These are phyloP conservation scores for Rhynchosporium graminicola DNA, from an alignment of 2,329 filamentous ascomycete species.

Conservation along the genomic window DNA sequence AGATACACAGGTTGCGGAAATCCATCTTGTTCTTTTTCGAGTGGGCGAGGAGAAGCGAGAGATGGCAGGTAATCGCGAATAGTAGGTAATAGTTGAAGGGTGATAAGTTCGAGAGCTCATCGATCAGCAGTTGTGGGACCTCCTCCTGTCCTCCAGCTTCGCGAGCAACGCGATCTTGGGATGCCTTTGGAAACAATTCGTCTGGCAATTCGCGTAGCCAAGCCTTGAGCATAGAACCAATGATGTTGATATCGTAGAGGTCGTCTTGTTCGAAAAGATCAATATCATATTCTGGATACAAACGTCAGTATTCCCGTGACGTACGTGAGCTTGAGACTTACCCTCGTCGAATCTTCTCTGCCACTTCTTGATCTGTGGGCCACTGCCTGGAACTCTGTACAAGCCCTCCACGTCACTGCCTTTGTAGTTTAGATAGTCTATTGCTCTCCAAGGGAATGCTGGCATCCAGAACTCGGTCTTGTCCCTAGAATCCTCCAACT, in stretches of 20 bases:
- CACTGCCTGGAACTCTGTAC: constrained; percentile 89
- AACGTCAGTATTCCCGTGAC: constrained; percentile 8
- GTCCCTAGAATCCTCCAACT: constrained; percentile 82
- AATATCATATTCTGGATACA: constrained; percentile 72
- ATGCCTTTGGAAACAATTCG: constrained; percentile 84
- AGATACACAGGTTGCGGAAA: constrained; percentile 92
- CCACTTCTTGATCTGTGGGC: constrained; percentile 89
- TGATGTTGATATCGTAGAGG: constrained; percentile 93
- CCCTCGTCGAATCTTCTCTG: constrained; percentile 87
- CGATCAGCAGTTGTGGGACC: constrained; percentile 82
- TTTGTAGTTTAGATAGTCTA: constrained; percentile 95
- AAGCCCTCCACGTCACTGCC: constrained; percentile 91
- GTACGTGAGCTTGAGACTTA: constrained; percentile 43
- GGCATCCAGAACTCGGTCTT: constrained; percentile 99
- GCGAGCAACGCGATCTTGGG: constrained; percentile 76
- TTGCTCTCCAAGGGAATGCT: constrained; percentile 89
- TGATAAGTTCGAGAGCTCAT: constrained; percentile 90
- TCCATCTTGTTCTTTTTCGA: constrained; percentile 99
- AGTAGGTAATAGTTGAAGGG: constrained; percentile 98
- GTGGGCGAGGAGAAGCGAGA: constrained; percentile 87
- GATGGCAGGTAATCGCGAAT: constrained; percentile 94
- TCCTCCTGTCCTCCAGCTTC: constrained; percentile 77
- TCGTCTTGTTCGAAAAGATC: constrained; percentile 86
- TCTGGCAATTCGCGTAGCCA: constrained; percentile 95
- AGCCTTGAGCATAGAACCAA: constrained; percentile 93